Conservation (phyloP, 2,329 filamentous ascomycete genomes). For the Cadophora sp. region DNA sequence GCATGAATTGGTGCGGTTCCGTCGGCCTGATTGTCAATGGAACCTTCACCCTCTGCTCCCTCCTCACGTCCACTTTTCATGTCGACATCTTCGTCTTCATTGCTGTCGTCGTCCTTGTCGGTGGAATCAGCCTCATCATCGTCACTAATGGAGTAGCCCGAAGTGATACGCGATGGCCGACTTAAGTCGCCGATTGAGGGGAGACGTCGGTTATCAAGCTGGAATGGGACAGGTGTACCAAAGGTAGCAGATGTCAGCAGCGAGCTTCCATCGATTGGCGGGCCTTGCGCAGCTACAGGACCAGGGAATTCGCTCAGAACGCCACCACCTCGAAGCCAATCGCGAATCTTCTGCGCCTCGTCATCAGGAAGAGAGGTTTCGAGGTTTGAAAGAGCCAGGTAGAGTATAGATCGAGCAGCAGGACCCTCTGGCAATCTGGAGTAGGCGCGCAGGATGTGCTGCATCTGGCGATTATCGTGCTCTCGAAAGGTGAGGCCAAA, state of each 20-base stretch:
- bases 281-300: constrained; percentile 5
- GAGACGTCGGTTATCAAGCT: not conserved
- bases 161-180: no score
- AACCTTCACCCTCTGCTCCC: not conserved
- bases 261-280: constrained; percentile 3
- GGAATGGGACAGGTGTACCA: not conserved
- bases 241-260: not conserved
- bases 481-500: constrained; percentile 36
- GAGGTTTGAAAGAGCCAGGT: constrained; percentile 22
- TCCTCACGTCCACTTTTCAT: not conserved
- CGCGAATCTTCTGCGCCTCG: constrained; percentile 22
- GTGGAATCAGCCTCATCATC: not conserved
- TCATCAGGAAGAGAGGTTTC: constrained; percentile 28
- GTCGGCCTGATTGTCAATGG: not conserved
- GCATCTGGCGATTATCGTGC: constrained; percentile 35
- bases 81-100: not conserved
- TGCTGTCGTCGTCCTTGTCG: not conserved
- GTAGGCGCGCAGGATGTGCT: constrained; percentile 34
- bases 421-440: constrained; percentile 23
- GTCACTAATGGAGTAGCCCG: not conserved
- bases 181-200: no score
- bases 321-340: constrained; percentile 33
- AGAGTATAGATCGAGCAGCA: constrained; percentile 25
- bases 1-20: not conserved
- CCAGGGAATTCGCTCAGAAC: constrained; percentile 24